These are phyloP conservation scores for Colletotrichum theobromicola DNA, from an alignment of 2,329 filamentous ascomycete genomes.

Conservation along the genomic window DNA sequence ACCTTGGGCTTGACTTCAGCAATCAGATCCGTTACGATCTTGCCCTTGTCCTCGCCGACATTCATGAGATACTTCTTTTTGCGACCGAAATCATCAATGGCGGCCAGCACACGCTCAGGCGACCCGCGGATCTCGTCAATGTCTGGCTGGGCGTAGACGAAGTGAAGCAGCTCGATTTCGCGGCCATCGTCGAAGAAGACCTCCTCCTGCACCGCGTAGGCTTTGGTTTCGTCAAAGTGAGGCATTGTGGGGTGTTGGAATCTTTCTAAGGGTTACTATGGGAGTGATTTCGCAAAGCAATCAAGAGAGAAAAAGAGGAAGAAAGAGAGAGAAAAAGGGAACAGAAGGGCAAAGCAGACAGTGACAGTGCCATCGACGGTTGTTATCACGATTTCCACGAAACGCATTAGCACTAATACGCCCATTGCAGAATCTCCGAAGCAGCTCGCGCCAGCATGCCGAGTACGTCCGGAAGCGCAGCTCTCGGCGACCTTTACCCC, in stretches of 20 bases:
- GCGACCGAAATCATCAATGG: conserved; percentile 71
- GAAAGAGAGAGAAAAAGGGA: neutral
- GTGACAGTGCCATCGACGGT: neutral
- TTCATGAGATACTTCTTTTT: conserved; percentile 80
- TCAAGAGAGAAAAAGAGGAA: neutral
- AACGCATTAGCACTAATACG: neutral
- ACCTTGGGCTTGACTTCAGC: conserved; percentile 66
- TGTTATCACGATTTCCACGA: conserved; percentile 8
- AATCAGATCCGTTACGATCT: conserved; percentile 73
- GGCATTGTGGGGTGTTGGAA: neutral
- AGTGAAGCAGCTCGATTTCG: conserved; percentile 76
- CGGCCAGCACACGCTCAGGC: conserved; percentile 66
- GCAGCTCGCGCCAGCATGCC: neutral
- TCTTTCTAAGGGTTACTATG: neutral
- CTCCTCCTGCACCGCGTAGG: conserved; percentile 47
- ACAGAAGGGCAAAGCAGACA: neutral
- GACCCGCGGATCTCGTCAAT: conserved; percentile 68
- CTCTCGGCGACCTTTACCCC: conserved; percentile 8
- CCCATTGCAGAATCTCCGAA: conserved; percentile 23
- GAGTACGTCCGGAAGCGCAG: conserved; percentile 8
- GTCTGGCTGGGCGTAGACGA: conserved; percentile 66
- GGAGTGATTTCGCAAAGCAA: neutral
- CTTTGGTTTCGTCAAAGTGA: conserved; percentile 40
- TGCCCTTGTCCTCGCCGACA: conserved; percentile 76
- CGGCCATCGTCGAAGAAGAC: conserved; percentile 71